Evolutionary conservation across 2,329 filamentous ascomycete species (phyloP).

Genomic region (Alternaria gaisen): DNA sequence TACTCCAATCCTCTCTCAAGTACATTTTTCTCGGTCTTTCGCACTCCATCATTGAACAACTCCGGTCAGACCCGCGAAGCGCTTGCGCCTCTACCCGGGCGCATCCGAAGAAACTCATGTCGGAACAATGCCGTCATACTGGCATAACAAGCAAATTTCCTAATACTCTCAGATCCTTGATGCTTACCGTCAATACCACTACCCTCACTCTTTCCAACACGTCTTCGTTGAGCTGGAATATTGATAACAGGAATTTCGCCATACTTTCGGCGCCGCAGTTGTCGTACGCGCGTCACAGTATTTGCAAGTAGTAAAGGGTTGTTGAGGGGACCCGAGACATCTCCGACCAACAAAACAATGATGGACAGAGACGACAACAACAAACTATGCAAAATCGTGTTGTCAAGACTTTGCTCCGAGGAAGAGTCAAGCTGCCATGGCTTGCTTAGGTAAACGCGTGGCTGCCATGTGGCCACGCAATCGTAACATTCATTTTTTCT

Average conservation of each 20-base stretch:
- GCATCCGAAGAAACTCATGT: neutral
- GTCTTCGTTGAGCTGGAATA: neutral
- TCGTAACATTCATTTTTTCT: neutral
- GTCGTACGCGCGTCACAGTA: neutral
- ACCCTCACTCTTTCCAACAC: neutral
- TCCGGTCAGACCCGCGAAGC: neutral
- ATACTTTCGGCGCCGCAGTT: neutral
- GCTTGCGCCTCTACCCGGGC: neutral
- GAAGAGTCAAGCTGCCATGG: neutral
- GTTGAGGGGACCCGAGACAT: neutral
- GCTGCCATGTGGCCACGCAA: neutral
- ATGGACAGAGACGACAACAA: neutral
- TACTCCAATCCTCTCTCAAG: neutral
- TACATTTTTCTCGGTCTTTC: neutral
- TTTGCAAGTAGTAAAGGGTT: neutral
- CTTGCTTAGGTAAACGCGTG: neutral
- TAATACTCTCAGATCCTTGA: neutral
- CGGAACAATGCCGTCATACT: neutral
- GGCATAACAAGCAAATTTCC: neutral
- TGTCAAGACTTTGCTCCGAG: neutral
- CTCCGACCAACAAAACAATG: neutral
- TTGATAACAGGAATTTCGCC: neutral
- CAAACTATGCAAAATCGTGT: neutral
- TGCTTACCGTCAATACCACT: neutral
- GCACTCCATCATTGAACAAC: neutral